These are phyloP conservation scores for Blastocrithidia nonstop DNA, from an alignment of 208 protist species.

Conservation along the genomic window DNA sequence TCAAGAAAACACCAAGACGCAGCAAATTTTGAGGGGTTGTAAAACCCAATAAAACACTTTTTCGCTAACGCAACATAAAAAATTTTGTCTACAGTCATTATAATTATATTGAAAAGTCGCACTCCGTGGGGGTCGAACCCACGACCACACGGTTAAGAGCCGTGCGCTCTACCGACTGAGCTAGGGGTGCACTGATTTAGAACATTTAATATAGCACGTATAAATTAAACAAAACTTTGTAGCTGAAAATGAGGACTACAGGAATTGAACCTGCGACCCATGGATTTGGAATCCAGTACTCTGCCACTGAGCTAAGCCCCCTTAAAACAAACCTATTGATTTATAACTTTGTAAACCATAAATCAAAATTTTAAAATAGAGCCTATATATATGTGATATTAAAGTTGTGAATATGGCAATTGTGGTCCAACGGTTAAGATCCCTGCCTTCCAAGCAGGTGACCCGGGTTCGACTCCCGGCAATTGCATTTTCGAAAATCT, in stretches of 20 bases:
- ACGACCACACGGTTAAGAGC: slow-evolving; percentile 93
- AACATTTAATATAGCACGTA: neutral
- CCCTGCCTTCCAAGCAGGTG: no score
- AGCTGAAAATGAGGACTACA: neutral
- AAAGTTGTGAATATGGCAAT: no score
- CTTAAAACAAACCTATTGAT: no score
- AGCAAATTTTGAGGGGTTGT: slow-evolving; percentile 5
- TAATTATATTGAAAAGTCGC: no score
- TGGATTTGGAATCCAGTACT: slow-evolving; percentile 31
- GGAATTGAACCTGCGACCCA: slow-evolving; percentile 40
- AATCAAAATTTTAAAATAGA: no score
- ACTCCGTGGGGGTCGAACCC: slow-evolving; percentile 85
- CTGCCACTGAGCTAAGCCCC: slow-evolving; percentile 42
- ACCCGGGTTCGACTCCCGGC: no score
- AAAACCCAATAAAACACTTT: neutral
- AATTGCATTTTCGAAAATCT: no score
- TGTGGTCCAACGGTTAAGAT: no score
- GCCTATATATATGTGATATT: no score
- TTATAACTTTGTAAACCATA: no score
- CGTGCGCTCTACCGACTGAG: slow-evolving; percentile 92
- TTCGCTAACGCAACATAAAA: neutral
- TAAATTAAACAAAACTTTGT: neutral
- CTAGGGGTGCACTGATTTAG: slow-evolving; percentile 41
- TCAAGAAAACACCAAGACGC: slow-evolving; percentile 7
- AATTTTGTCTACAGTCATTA: no score